A percentile compares a stretch with the other conserved stretches of the same genome.
Evolutionary conservation across 2,329 filamentous ascomycete genomes (phyloP).

Genomic region (Fusarium chuoi): DNA sequence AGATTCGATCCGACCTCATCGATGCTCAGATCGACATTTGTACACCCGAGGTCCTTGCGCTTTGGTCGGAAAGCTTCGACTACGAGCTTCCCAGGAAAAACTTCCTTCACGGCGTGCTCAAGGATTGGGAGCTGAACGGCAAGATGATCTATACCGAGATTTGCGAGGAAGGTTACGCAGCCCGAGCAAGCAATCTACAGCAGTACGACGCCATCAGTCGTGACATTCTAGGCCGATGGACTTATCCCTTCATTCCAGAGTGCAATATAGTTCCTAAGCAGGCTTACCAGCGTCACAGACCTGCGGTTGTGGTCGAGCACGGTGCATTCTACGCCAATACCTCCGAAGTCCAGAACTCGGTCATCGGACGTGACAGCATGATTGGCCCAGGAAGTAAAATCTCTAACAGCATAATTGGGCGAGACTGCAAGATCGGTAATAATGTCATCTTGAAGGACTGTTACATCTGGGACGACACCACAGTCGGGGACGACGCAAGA

Average conservation of each 20-base stretch:
- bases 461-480: slow-evolving; percentile 88
- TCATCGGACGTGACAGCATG: slow-evolving; percentile 80
- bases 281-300: slow-evolving; percentile 75
- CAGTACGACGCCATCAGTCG: slow-evolving; percentile 90
- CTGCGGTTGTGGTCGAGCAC: slow-evolving; percentile 81
- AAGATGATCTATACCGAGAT: slow-evolving; percentile 97
- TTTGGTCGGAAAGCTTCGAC: slow-evolving; percentile 98
- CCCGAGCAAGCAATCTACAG: slow-evolving; percentile 84
- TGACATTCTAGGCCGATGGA: slow-evolving; percentile 88
- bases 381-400: slow-evolving; percentile 79
- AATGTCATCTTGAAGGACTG: slow-evolving; percentile 83
- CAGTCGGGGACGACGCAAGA: slow-evolving; percentile 78
- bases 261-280: slow-evolving; percentile 84
- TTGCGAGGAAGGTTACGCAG: slow-evolving; percentile 83
- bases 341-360: slow-evolving; percentile 75
- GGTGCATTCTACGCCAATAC: slow-evolving; percentile 78
- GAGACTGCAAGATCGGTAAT: slow-evolving; percentile 85
- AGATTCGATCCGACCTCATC: slow-evolving; percentile 86
- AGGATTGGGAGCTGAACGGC: slow-evolving; percentile 96
- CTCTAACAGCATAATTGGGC: slow-evolving; percentile 81
- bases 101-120: slow-evolving; percentile 90
- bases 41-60: slow-evolving; percentile 90
- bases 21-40: slow-evolving; percentile 98
- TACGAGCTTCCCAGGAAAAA: slow-evolving; percentile 90
- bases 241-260: slow-evolving; percentile 89